phyloP scores from a whole-genome alignment of 805 yeast species.

The Sungouiozyma ichnusensis region DNA sequence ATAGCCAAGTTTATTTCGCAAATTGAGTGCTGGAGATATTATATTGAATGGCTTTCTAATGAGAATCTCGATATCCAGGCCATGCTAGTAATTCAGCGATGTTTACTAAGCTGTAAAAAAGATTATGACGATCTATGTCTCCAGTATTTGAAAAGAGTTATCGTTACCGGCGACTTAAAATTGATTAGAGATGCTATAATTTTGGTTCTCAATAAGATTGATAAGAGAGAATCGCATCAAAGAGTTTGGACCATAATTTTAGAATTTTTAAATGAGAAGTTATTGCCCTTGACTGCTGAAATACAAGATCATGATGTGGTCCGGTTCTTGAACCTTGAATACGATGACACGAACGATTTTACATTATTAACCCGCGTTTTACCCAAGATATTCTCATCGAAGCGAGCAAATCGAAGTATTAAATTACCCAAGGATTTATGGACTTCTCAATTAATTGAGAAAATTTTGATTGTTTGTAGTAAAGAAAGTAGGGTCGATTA shows the following conservation, averaged over 20 bases:
- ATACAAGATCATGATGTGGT: slow-evolving; percentile 1
- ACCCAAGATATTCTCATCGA: neutral
- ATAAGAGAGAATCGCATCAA: slow-evolving; percentile 11
- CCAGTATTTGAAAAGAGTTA: slow-evolving; percentile 41
- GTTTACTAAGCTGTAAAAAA: neutral
- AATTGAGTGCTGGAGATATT: slow-evolving; percentile 18
- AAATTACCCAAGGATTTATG: slow-evolving; percentile 8
- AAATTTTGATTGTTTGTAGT: slow-evolving; percentile 18
- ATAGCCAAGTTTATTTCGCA: slow-evolving; percentile 14
- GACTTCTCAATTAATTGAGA: slow-evolving; percentile 17
- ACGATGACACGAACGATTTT: neutral
- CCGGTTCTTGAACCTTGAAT: neutral
- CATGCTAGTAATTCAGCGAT: neutral
- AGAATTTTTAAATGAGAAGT: slow-evolving; percentile 10
- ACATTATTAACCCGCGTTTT: neutral
- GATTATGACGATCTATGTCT: slow-evolving; percentile 42
- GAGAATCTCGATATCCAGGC: neutral
- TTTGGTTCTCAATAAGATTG: slow-evolving; percentile 10
- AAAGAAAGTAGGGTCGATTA: slow-evolving; percentile 5
- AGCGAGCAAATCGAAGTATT: neutral
- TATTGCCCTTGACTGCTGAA: slow-evolving; percentile 10
- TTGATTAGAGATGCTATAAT: slow-evolving; percentile 22
- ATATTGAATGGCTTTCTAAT: slow-evolving; percentile 32
- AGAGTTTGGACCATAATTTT: slow-evolving; percentile 20
- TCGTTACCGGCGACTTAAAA: slow-evolving; percentile 28